A percentile compares a stretch with the other conserved stretches of the same genome.
These are phyloP conservation scores for Aspergillus bridgeri DNA, from an alignment of 495 filamentous ascomycete species.

Conservation along the genomic window DNA sequence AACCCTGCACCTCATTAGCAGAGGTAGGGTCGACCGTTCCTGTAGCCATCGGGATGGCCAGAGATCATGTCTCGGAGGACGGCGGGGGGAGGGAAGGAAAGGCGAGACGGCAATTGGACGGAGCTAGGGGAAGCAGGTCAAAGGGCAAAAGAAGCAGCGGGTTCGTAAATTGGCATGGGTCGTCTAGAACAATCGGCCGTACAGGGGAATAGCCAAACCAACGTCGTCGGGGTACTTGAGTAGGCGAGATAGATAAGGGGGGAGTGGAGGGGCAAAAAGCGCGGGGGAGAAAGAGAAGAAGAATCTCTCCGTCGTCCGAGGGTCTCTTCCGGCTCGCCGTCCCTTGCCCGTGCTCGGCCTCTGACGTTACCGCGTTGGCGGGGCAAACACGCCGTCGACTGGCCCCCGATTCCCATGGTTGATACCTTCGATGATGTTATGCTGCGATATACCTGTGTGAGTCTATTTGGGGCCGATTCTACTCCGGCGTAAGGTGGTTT, in stretches of 20 bases:
- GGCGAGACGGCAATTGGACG: neutral
- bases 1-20: constrained; percentile 34
- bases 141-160: neutral
- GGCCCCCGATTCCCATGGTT: neutral
- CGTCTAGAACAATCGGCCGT: neutral
- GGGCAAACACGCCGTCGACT: neutral
- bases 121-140: neutral
- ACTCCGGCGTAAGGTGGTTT: too few species aligned
- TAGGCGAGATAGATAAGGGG: neutral
- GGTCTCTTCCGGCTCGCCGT: too few species aligned
- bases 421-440: neutral
- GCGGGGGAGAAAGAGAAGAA: neutral
- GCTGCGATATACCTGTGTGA: too few species aligned
- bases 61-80: constrained; percentile 34
- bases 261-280: neutral
- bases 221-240: too few species aligned
- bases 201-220: neutral
- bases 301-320: neutral
- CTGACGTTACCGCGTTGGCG: constrained; percentile 7
- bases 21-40: constrained; percentile 41
- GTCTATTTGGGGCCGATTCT: too few species aligned
- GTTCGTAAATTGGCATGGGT: neutral
- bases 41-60: constrained; percentile 42
- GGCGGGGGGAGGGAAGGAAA: constrained; percentile 8
- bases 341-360: neutral